Evolutionary conservation across 2,329 filamentous ascomycete species (phyloP).

Genomic region (Elsinoe fawcettii): DNA sequence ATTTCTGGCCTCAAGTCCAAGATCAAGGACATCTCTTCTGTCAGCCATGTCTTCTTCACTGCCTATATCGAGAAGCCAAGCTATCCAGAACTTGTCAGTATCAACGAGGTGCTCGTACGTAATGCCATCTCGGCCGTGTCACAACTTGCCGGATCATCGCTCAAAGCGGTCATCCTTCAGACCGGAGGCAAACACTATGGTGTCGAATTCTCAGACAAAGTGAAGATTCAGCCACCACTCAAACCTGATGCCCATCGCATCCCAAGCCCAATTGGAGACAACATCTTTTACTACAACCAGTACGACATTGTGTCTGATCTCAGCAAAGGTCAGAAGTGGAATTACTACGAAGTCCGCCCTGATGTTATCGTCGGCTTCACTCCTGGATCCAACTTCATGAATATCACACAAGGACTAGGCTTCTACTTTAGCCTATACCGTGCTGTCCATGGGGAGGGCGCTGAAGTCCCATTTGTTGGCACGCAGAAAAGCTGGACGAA

Average conservation of each 20-base stretch:
- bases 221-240: slow-evolving; percentile 31
- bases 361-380: slow-evolving; percentile 36
- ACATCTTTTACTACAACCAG: slow-evolving; percentile 34
- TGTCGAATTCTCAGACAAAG: slow-evolving; percentile 35
- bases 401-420: slow-evolving; percentile 28
- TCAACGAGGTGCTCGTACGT: slow-evolving; percentile 18
- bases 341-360: slow-evolving; percentile 32
- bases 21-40: slow-evolving; percentile 31
- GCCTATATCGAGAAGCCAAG: slow-evolving; percentile 19
- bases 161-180: slow-evolving; percentile 34
- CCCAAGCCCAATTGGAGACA: slow-evolving; percentile 24
- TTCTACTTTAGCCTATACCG: slow-evolving; percentile 31
- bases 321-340: slow-evolving; percentile 29
- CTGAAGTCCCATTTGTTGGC: slow-evolving; percentile 33
- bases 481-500: slow-evolving; percentile 27
- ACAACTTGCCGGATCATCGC: slow-evolving; percentile 26
- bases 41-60: slow-evolving; percentile 39
- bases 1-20: slow-evolving; percentile 19
- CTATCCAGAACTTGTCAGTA: slow-evolving; percentile 18
- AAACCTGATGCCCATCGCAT: slow-evolving; percentile 29
- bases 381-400: slow-evolving; percentile 33
- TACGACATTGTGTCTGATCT: slow-evolving; percentile 30
- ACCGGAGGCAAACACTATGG: slow-evolving; percentile 35
- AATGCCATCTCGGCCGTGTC: slow-evolving; percentile 21
- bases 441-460: slow-evolving; percentile 31